A percentile compares a stretch with the other conserved stretches of the same genome.
Conservation (phyloP, 2,329 filamentous ascomycete genomes). For the Rhinocladiella similis region DNA sequence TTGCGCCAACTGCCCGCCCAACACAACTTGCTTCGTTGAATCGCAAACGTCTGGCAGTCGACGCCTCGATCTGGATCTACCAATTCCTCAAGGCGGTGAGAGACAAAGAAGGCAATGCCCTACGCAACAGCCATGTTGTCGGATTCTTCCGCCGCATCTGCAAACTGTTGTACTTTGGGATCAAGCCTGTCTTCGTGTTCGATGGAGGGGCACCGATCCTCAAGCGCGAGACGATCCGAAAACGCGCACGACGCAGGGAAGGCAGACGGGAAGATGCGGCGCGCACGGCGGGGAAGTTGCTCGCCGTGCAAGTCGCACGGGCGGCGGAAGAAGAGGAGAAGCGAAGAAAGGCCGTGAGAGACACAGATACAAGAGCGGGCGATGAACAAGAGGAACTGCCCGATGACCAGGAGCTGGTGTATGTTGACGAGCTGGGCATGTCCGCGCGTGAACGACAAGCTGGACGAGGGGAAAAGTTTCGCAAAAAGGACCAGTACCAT, state of each 20-base stretch:
- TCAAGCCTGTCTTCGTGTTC: constrained; percentile 96
- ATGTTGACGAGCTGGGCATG: constrained; percentile 88
- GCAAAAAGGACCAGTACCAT: constrained; percentile 93
- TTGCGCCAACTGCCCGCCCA: constrained; percentile 91
- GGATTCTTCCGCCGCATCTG: constrained; percentile 98
- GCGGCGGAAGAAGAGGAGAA: constrained; percentile 80
- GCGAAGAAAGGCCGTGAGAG: constrained; percentile 37
- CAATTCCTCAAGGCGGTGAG: constrained; percentile 98
- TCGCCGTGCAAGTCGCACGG: constrained; percentile 93
- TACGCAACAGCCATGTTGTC: constrained; percentile 93
- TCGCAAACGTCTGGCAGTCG: constrained; percentile 91
- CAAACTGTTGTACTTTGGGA: constrained; percentile 94
- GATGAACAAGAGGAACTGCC: constrained; percentile 65
- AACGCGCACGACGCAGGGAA: constrained; percentile 76
- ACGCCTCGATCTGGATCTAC: constrained; percentile 99
- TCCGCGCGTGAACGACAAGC: constrained; percentile 71
- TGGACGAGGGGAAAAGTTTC: constrained; percentile 63
- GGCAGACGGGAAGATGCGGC: constrained; percentile 90
- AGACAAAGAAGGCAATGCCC: constrained; percentile 95
- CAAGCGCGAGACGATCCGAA: constrained; percentile 86
- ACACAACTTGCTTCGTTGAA: constrained; percentile 97
- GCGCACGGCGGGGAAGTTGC: constrained; percentile 82
- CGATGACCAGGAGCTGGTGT: constrained; percentile 70
- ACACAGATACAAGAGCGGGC: background rate
- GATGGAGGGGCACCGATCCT: constrained; percentile 90